Conservation (phyloP, 441 rosid genomes). For the Corymbia citriodora region DNA sequence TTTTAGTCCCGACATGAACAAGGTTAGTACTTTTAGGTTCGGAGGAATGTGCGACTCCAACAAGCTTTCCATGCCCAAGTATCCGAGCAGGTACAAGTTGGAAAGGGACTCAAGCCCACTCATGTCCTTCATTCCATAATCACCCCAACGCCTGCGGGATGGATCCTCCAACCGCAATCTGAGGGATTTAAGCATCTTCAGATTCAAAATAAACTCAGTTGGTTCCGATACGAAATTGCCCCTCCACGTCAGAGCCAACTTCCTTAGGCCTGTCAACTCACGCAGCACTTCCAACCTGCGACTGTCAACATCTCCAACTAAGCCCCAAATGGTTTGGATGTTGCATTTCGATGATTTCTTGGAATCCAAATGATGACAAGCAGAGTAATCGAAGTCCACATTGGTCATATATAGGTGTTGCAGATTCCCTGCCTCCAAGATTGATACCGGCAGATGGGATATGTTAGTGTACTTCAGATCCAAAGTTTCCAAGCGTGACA, state of each 20-base stretch:
- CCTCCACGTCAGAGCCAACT: neutral
- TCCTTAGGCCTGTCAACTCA: neutral
- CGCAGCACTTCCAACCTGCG: neutral
- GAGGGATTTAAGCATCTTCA: neutral
- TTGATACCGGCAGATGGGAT: fast-evolving
- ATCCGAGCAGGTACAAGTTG: neutral
- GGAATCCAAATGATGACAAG: fast-evolving
- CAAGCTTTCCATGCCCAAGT: neutral
- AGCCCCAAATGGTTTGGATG: neutral
- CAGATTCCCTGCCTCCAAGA: neutral
- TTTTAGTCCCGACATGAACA: neutral
- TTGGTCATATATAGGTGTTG: neutral
- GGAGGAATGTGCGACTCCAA: neutral
- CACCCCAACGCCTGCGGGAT: too few relatives aligned
- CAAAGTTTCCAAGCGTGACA: neutral
- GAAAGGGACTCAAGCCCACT: neutral
- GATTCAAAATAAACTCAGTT: neutral
- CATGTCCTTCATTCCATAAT: neutral
- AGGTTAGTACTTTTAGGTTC: neutral
- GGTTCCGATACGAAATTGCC: neutral
- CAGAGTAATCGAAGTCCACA: fast-evolving
- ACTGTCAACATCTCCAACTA: neutral
- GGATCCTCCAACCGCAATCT: neutral
- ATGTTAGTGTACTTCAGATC: neutral
- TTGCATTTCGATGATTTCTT: too few relatives aligned